These are phyloP conservation scores for Eucalyptus cloeziana DNA, from an alignment of 345 rosid genomes.

Conservation along the genomic window DNA sequence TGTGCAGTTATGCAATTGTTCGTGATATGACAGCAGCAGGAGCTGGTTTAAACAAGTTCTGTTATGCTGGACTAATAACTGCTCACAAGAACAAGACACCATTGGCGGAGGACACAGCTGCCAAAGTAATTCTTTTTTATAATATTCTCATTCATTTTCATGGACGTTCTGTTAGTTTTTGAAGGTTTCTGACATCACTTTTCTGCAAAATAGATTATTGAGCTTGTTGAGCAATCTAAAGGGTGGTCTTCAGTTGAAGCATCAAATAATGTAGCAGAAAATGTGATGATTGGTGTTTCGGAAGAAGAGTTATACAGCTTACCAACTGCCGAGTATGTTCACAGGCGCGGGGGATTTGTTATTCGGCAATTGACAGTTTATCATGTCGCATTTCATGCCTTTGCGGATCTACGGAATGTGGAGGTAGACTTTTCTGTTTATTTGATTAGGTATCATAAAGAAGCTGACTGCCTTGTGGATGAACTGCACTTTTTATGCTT, in stretches of 20 bases:
- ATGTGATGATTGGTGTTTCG: constrained; percentile 58
- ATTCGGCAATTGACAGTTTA: constrained; percentile 50
- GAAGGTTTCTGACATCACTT: neutral
- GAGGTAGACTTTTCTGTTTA: constrained; percentile 31
- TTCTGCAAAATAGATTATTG: constrained; percentile 50
- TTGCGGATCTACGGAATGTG: constrained; percentile 69
- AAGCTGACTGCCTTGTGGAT: neutral
- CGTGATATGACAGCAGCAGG: constrained; percentile 99
- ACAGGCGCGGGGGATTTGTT: constrained; percentile 56
- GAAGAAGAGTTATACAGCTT: constrained; percentile 87
- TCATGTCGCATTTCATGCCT: constrained; percentile 80
- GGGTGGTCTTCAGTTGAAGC: constrained; percentile 82
- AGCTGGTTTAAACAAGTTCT: constrained; percentile 85
- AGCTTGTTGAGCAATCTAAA: constrained; percentile 77
- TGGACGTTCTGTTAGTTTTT: neutral
- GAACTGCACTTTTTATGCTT: neutral
- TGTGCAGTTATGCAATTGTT: constrained; percentile 65
- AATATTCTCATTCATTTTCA: neutral
- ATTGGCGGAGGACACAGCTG: constrained; percentile 43
- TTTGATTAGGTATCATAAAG: neutral
- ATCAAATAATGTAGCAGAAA: constrained; percentile 46
- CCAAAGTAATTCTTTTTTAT: constrained; percentile 28
- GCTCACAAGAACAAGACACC: constrained; percentile 76
- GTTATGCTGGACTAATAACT: constrained; percentile 90
- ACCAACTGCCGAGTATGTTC: constrained; percentile 65